Conservation (phyloP, 192 early-diverging fungal genomes). For the Dissophora globulifera region DNA sequence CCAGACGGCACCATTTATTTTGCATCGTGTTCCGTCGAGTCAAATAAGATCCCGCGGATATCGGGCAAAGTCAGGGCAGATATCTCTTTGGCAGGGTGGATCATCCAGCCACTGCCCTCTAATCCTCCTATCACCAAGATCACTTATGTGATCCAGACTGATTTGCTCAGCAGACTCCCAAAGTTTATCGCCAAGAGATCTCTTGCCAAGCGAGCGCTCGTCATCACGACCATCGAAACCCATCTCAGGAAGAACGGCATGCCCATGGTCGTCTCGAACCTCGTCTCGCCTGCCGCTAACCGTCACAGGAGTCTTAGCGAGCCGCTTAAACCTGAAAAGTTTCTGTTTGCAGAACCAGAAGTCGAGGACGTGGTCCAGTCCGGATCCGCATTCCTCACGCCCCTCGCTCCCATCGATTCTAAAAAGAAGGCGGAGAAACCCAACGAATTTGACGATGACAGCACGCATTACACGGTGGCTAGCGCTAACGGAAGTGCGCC, state of each 20-base stretch:
- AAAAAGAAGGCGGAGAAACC: slow-evolving; percentile 20
- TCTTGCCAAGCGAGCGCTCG: slow-evolving; percentile 59
- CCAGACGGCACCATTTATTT: slow-evolving; percentile 62
- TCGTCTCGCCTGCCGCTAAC: slow-evolving; percentile 34
- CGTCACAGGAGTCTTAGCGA: slow-evolving; percentile 50
- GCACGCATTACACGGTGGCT: slow-evolving; percentile 5
- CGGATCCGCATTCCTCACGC: slow-evolving; percentile 36
- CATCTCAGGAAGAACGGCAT: slow-evolving; percentile 64
- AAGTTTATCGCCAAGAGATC: slow-evolving; percentile 64
- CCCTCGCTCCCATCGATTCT: slow-evolving; percentile 11
- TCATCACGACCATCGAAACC: slow-evolving; percentile 60
- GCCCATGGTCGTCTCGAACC: slow-evolving; percentile 48
- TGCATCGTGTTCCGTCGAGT: slow-evolving; percentile 59
- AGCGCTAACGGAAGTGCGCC: not conserved
- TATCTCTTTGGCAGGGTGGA: slow-evolving; percentile 65
- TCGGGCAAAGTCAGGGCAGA: slow-evolving; percentile 55
- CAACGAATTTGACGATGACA: slow-evolving; percentile 20
- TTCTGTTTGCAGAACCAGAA: slow-evolving; percentile 17
- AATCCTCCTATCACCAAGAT: slow-evolving; percentile 62
- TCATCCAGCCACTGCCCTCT: slow-evolving; percentile 60
- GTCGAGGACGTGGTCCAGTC: slow-evolving; percentile 21
- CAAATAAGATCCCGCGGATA: slow-evolving; percentile 56
- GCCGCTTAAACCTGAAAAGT: slow-evolving; percentile 34
- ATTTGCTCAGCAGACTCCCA: slow-evolving; percentile 64
- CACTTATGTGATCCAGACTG: slow-evolving; percentile 65